A percentile compares a stretch with the other conserved stretches of the same genome.
Conservation (phyloP, 345 rosid genomes). For the Euphorbia lathyris region DNA sequence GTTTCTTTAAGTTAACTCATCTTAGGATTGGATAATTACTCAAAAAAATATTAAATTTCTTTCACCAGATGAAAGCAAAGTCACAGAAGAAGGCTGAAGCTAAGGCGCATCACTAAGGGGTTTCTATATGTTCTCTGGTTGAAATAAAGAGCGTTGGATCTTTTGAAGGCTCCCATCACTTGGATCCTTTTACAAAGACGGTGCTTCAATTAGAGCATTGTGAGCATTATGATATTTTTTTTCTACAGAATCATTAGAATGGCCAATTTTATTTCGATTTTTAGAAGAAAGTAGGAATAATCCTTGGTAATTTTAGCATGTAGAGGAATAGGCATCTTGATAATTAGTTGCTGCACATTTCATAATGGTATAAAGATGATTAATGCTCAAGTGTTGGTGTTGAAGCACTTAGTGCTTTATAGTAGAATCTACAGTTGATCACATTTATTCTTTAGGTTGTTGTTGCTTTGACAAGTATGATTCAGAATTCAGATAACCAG, state of each 20-base stretch:
- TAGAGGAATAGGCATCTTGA: not conserved
- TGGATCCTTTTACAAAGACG: not conserved
- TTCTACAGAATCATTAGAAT: not conserved
- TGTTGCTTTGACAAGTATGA: too few species aligned
- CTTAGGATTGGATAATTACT: too few species aligned
- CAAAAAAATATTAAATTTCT: not conserved
- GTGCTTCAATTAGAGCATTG: not conserved
- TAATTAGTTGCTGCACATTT: too few species aligned
- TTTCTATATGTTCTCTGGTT: not conserved
- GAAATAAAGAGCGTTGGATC: not conserved
- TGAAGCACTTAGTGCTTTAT: too few species aligned
- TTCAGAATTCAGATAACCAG: too few species aligned
- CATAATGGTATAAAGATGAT: too few species aligned
- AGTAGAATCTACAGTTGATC: too few species aligned
- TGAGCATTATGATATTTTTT: not conserved
- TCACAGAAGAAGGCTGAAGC: conserved; percentile 58
- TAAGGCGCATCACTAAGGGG: conserved; percentile 32
- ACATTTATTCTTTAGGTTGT: too few species aligned
- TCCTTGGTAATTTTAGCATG: not conserved
- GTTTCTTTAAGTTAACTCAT: too few species aligned
- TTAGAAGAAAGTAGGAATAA: not conserved
- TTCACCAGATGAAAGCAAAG: conserved; percentile 34
- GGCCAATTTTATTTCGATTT: not conserved
- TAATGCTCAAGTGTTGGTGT: too few species aligned
- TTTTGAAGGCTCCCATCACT: not conserved